phyloP scores from a whole-genome alignment of 2,329 filamentous ascomycete species.

The Tolypocladium cylindrosporum region DNA sequence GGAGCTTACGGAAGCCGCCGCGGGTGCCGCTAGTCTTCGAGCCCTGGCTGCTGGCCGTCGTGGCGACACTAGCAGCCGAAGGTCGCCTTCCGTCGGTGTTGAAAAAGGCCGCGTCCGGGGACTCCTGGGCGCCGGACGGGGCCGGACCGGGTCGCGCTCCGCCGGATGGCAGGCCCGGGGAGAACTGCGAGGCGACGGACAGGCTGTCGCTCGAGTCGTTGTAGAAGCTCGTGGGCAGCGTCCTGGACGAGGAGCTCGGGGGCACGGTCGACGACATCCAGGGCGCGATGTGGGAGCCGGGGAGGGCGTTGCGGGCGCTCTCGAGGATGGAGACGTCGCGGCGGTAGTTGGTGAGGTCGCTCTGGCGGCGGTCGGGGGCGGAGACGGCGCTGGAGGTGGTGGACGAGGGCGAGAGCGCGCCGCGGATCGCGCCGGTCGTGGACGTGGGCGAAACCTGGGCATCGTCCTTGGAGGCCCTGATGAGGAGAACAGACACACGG shows the following conservation, averaged over 20 bases:
- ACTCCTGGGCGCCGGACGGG: constrained; percentile 39
- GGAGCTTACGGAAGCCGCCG: constrained; percentile 70
- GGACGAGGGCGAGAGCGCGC: constrained; percentile 36
- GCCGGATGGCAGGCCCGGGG: constrained; percentile 53
- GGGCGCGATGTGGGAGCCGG: constrained; percentile 40
- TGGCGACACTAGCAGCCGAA: constrained; percentile 72
- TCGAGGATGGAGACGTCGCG: constrained; percentile 63
- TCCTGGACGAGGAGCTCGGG: constrained; percentile 22
- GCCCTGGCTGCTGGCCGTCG: constrained; percentile 73
- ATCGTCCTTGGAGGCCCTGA: constrained; percentile 21
- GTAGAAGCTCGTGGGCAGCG: constrained; percentile 52
- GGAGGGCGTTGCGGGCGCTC: constrained; percentile 37
- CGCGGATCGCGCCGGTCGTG: constrained; percentile 27
- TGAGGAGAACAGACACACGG: background rate
- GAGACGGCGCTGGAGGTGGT: constrained; percentile 26
- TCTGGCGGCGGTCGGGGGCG: constrained; percentile 43
- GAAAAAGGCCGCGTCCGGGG: constrained; percentile 49
- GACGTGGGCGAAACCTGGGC: constrained; percentile 42
- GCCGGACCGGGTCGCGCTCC: constrained; percentile 17
- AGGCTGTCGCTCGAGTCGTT: constrained; percentile 67
- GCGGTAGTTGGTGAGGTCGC: constrained; percentile 59
- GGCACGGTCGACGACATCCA: constrained; percentile 42
- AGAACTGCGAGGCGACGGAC: constrained; percentile 53
- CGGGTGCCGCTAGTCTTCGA: constrained; percentile 65
- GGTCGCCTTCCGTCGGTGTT: constrained; percentile 65